Conservation (phyloP, 2,329 filamentous ascomycete species). For the Ophiosphaerella narmari region DNA sequence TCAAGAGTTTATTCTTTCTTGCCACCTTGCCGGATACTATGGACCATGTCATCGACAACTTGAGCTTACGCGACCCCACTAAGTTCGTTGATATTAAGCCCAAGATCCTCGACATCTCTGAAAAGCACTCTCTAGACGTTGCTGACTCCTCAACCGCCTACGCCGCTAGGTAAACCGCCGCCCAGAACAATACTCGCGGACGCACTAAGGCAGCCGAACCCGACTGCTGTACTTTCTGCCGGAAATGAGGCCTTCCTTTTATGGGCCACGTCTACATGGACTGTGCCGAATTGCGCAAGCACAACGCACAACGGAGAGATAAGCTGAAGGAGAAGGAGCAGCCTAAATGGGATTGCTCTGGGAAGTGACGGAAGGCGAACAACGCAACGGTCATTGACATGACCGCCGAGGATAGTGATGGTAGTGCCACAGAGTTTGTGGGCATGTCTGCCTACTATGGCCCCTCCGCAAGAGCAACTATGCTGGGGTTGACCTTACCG, state of each 20-base stretch:
- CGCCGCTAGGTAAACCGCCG: background rate
- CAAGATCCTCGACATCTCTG: slow-evolving; percentile 11
- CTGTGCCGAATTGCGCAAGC: slow-evolving; percentile 4
- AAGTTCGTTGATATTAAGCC: slow-evolving; percentile 3
- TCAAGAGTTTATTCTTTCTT: slow-evolving; percentile 17
- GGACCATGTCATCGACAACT: slow-evolving; percentile 11
- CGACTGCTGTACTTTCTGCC: slow-evolving; percentile 7
- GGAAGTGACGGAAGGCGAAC: slow-evolving; percentile 4
- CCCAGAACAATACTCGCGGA: background rate
- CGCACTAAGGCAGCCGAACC: background rate
- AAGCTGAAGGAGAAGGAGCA: background rate
- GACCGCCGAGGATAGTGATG: background rate
- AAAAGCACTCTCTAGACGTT: slow-evolving; percentile 6
- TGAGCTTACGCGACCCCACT: slow-evolving; percentile 1
- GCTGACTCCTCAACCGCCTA: slow-evolving; percentile 6
- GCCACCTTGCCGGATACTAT: slow-evolving; percentile 12
- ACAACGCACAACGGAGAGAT: slow-evolving; percentile 7
- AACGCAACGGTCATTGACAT: background rate
- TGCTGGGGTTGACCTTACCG: no score
- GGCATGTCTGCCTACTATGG: no score
- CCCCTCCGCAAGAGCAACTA: background rate
- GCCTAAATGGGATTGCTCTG: background rate
- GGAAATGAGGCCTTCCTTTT: slow-evolving; percentile 6
- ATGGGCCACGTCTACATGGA: slow-evolving; percentile 7
- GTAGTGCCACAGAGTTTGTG: background rate